These are phyloP conservation scores for Spirogloea muscicola DNA, from an alignment of 139 green algal genomes.

Conservation along the genomic window DNA sequence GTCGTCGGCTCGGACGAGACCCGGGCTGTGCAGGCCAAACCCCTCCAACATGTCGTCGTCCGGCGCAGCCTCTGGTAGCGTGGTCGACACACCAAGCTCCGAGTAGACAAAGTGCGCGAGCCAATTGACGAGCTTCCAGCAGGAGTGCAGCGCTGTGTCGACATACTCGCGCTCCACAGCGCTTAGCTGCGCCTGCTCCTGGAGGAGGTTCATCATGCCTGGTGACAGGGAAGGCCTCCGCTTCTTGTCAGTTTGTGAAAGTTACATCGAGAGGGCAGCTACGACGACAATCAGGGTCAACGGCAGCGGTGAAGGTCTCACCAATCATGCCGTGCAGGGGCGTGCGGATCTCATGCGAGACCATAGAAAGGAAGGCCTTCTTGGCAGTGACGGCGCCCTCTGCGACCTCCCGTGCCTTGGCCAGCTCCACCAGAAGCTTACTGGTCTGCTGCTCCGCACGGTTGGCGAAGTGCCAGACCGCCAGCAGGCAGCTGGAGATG, in stretches of 20 bases:
- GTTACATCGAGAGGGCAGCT: too few species aligned
- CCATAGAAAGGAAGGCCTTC: neutral
- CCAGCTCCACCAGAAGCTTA: too few species aligned
- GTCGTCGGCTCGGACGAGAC: too few species aligned
- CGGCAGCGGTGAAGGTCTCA: too few species aligned
- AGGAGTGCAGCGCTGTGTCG: conserved; percentile 22
- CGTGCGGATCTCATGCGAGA: conserved; percentile 2
- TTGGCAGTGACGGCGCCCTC: neutral
- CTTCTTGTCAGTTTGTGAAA: too few species aligned
- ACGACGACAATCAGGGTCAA: too few species aligned
- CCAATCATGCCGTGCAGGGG: conserved; percentile 7
- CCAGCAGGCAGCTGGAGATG: conserved; percentile 6
- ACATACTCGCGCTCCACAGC: conserved; percentile 6
- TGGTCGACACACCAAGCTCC: conserved; percentile 8
- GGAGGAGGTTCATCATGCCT: too few species aligned
- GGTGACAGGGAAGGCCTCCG: too few species aligned
- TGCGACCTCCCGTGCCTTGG: too few species aligned
- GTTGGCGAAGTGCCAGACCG: conserved; percentile 12
- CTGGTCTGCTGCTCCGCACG: neutral
- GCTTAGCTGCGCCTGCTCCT: too few species aligned
- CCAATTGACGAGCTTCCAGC: conserved; percentile 22
- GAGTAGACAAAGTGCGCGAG: conserved; percentile 24
- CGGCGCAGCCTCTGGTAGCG: neutral
- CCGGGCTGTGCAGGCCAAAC: too few species aligned
- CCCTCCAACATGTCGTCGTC: too few species aligned